Conservation (phyloP, 1,284 basidiomycete species). For the Ceratobasidium sp. region DNA sequence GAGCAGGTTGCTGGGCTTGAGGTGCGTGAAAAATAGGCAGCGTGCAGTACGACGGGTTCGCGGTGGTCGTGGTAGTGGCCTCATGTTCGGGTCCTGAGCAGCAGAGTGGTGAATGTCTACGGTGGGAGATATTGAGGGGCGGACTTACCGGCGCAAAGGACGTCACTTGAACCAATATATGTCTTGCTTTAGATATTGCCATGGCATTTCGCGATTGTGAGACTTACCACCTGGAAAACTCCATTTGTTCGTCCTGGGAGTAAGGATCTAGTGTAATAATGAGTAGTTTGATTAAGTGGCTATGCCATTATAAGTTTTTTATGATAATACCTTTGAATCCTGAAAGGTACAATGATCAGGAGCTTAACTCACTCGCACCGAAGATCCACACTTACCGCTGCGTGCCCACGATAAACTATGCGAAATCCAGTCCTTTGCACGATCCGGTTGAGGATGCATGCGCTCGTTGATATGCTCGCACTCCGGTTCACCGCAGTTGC, state of each 20-base stretch:
- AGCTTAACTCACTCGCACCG: too few species aligned
- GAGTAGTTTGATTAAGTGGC: background rate
- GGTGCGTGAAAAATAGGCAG: conserved; percentile 69
- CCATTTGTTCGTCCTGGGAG: conserved; percentile 59
- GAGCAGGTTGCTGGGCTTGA: conserved; percentile 52
- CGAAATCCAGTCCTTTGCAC: conserved; percentile 67
- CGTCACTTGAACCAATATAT: conserved; percentile 60
- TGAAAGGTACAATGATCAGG: background rate
- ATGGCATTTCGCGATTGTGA: conserved; percentile 34
- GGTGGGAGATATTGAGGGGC: background rate
- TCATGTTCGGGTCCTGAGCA: conserved; percentile 66
- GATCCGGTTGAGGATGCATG: conserved; percentile 63
- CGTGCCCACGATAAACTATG: conserved; percentile 71
- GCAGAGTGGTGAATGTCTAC: background rate
- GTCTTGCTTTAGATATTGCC: background rate
- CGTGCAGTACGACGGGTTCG: conserved; percentile 69
- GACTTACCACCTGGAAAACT: conserved; percentile 70
- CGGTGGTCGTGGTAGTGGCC: conserved; percentile 57
- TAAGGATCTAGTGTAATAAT: conserved; percentile 47
- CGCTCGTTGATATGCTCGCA: conserved; percentile 62
- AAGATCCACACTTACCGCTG: too few species aligned
- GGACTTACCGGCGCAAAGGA: conserved; percentile 65
- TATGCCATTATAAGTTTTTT: background rate
- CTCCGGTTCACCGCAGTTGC: conserved; percentile 61
- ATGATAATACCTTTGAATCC: conserved; percentile 44